Conservation (phyloP, 129 eudicot genomes). For the Pulicaria dysenterica region DNA sequence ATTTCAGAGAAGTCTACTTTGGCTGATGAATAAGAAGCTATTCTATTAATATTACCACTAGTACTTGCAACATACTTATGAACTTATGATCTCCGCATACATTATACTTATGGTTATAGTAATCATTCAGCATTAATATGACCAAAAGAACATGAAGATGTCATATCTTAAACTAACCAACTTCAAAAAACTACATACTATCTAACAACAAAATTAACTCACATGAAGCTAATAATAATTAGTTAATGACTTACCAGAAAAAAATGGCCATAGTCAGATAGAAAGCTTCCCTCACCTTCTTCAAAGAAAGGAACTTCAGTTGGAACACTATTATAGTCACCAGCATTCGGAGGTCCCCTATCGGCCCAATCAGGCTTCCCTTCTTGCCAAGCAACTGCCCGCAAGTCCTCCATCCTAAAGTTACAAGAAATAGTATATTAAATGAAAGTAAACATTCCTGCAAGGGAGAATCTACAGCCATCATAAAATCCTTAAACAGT, state of each 20-base stretch:
- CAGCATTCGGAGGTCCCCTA: conserved; percentile 56
- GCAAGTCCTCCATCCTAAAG: conserved; percentile 59
- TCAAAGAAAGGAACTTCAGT: conserved; percentile 57
- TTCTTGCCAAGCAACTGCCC: conserved; percentile 48
- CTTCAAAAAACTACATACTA: neutral
- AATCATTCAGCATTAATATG: neutral
- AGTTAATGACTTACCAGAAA: conserved; percentile 53
- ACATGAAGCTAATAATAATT: neutral
- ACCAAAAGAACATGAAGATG: neutral
- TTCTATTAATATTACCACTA: neutral
- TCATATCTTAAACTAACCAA: neutral
- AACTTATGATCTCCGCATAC: conserved; percentile 13
- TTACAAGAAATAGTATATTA: neutral
- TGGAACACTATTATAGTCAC: conserved; percentile 58
- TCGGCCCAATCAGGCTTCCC: conserved; percentile 69
- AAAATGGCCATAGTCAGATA: conserved; percentile 64
- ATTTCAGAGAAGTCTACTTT: neutral
- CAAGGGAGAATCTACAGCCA: no score
- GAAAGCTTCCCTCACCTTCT: conserved; percentile 51
- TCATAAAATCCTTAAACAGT: no score
- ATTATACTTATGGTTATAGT: neutral
- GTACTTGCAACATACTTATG: neutral
- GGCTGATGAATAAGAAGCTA: neutral
- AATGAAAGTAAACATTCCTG: neutral
- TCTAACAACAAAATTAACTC: conserved; percentile 10